Evolutionary conservation across 2,329 filamentous ascomycete genomes (phyloP).

Genomic region (Sarocladiaceae sp.): DNA sequence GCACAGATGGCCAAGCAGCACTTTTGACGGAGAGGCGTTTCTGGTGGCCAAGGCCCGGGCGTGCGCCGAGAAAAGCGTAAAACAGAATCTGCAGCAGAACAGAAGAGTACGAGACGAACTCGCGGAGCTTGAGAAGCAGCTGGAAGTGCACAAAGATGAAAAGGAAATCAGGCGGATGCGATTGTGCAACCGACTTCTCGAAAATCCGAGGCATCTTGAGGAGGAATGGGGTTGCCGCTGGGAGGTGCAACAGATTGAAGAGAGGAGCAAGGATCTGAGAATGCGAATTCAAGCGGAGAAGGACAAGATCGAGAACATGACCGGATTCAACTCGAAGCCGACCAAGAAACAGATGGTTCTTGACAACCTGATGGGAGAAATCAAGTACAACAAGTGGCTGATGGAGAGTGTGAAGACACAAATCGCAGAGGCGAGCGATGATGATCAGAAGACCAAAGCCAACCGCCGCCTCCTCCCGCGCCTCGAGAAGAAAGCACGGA

Average conservation of each 20-base stretch:
- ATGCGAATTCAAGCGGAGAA: neutral
- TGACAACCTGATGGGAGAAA: too few relatives aligned
- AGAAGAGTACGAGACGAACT: neutral
- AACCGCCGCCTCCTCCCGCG: neutral
- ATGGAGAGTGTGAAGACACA: too few relatives aligned
- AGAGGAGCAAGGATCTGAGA: neutral
- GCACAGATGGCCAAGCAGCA: constrained; percentile 17
- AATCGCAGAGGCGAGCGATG: neutral
- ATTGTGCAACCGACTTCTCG: neutral
- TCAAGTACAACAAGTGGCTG: too few relatives aligned
- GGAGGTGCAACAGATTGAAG: neutral
- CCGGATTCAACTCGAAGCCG: too few relatives aligned
- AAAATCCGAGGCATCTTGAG: neutral
- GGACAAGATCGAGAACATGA: neutral
- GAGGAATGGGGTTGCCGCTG: neutral
- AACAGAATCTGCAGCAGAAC: neutral
- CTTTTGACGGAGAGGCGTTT: constrained; percentile 18
- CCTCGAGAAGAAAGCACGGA: neutral
- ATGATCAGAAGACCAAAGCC: neutral
- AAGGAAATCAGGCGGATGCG: neutral
- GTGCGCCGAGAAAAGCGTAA: neutral
- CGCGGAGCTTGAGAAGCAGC: neutral
- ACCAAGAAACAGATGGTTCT: too few relatives aligned
- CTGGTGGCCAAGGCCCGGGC: constrained; percentile 11
- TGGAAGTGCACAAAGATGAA: neutral